A percentile compares a stretch with the other conserved stretches of the same genome.
Evolutionary conservation across 148 eudicot genomes (phyloP).

Genomic region (Silene conica): DNA sequence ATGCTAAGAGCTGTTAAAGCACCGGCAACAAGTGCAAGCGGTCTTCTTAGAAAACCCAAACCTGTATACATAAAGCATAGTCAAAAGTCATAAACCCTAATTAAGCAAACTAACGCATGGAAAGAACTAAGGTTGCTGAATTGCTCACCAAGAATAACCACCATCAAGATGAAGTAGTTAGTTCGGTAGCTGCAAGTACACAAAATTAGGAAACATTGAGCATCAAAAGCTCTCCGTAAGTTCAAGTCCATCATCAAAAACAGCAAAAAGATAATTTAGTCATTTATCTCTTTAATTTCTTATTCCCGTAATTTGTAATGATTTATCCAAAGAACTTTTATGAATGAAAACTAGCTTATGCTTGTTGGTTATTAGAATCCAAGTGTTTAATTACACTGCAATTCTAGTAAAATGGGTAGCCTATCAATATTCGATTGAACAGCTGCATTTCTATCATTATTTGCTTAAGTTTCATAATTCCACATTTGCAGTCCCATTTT

Average conservation of each 20-base stretch:
- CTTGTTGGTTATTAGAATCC: too few relatives aligned
- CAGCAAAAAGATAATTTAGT: not conserved
- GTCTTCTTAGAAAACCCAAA: conserved; percentile 79
- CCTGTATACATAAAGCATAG: conserved; percentile 37
- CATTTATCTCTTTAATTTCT: too few relatives aligned
- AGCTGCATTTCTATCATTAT: too few relatives aligned
- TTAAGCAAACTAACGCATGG: not conserved
- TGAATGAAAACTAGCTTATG: too few relatives aligned
- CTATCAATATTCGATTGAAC: too few relatives aligned
- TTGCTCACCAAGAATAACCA: conserved; percentile 76
- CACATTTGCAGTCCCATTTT: too few relatives aligned
- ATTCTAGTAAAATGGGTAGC: too few relatives aligned
- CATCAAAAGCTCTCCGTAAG: not conserved
- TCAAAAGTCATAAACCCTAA: not conserved
- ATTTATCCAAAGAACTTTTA: too few relatives aligned
- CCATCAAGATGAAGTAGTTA: conserved; percentile 81
- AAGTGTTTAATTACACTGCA: too few relatives aligned
- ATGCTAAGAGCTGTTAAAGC: conserved; percentile 69
- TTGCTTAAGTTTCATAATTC: too few relatives aligned
- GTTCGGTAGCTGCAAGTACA: conserved; percentile 74
- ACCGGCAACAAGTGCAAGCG: conserved; percentile 83
- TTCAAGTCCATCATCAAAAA: not conserved
- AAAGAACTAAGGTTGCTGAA: not conserved
- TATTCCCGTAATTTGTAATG: too few relatives aligned
- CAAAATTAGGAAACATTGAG: not conserved